Evolutionary conservation across 192 early-diverging fungal genomes (phyloP).

Genomic region (Entomortierella beljakovae): DNA sequence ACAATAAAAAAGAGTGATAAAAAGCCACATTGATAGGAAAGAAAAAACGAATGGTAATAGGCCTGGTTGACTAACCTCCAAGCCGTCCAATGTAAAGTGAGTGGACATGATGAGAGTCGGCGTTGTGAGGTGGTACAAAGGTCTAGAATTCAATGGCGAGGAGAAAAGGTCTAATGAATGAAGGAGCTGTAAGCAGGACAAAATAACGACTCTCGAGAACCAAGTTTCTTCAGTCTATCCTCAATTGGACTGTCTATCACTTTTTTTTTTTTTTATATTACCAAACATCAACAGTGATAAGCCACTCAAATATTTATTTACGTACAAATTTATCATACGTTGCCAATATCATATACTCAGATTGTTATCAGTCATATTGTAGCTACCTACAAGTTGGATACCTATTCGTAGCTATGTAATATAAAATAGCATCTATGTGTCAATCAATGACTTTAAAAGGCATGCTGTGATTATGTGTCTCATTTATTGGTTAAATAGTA

Average conservation of each 20-base stretch:
- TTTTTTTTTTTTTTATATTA: constrained; percentile 7
- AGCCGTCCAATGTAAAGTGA: constrained; percentile 42
- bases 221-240: background rate
- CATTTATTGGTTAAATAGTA: too few species aligned
- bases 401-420: too few species aligned
- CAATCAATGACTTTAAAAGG: too few species aligned
- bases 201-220: constrained; percentile 1
- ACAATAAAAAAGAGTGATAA: too few species aligned
- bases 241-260: background rate
- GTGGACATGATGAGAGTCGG: constrained; percentile 40
- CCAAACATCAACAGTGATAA: constrained; percentile 9
- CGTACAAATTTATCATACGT: constrained; percentile 14
- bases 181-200: constrained; percentile 1
- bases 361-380: too few species aligned
- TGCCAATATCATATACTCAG: too few species aligned
- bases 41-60: background rate
- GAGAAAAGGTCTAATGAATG: background rate
- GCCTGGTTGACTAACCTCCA: constrained; percentile 27
- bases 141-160: constrained; percentile 4
- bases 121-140: constrained; percentile 7
- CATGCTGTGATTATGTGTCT: too few species aligned
- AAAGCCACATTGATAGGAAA: background rate
- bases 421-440: too few species aligned
- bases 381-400: too few species aligned
- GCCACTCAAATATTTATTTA: background rate